Evolutionary conservation across 768 basidiomycete species (phyloP).

Genomic region (Termitomyces bulborhizus): DNA sequence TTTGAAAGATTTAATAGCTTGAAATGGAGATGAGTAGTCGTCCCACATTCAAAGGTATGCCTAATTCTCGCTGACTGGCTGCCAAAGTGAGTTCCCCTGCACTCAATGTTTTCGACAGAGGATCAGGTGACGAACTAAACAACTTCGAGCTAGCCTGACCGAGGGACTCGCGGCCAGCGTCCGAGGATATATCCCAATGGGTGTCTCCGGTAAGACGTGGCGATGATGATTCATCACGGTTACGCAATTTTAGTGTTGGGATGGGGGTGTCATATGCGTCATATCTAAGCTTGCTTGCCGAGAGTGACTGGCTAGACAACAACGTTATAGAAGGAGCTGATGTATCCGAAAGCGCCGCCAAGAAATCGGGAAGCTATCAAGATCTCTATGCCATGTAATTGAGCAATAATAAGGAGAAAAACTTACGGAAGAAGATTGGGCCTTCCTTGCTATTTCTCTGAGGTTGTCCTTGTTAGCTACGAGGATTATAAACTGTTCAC

Average conservation of each 20-base stretch:
- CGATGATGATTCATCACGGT: constrained; percentile 23
- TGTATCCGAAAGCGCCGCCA: constrained; percentile 33
- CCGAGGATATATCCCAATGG: constrained; percentile 24
- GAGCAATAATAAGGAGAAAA: constrained; percentile 1
- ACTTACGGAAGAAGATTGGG: constrained; percentile 52
- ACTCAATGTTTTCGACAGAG: constrained; percentile 23
- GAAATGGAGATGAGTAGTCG: neutral
- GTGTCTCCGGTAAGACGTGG: constrained; percentile 25
- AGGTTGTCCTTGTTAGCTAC: constrained; percentile 39
- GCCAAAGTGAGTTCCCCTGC: constrained; percentile 42
- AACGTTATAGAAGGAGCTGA: constrained; percentile 12
- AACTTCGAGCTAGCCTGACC: constrained; percentile 21
- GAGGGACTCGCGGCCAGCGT: constrained; percentile 24
- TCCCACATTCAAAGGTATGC: constrained; percentile 19
- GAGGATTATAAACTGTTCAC: constrained; percentile 58
- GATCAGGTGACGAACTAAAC: constrained; percentile 17
- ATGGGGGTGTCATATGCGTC: constrained; percentile 63
- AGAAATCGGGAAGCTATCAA: constrained; percentile 66
- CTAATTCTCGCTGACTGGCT: constrained; percentile 25
- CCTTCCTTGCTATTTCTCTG: constrained; percentile 37
- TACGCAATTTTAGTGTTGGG: constrained; percentile 36
- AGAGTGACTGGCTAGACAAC: constrained; percentile 18
- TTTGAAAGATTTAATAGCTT: neutral
- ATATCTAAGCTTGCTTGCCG: constrained; percentile 56
- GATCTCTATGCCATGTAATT: neutral